These are phyloP conservation scores for Agrostemma githago DNA, from an alignment of 148 eudicot species.

Conservation along the genomic window DNA sequence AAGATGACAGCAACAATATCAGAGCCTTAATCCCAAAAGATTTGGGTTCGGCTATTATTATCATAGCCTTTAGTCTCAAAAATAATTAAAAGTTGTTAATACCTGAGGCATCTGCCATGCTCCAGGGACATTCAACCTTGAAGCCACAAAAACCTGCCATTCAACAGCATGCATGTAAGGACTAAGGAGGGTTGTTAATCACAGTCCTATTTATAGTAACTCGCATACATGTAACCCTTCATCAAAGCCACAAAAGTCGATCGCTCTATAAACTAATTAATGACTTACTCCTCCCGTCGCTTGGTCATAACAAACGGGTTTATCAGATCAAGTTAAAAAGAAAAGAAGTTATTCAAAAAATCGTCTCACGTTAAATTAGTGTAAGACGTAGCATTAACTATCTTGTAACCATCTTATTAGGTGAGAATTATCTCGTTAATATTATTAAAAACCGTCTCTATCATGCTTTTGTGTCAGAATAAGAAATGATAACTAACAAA, in stretches of 20 bases:
- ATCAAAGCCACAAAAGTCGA: neutral
- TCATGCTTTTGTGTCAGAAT: too few relatives aligned
- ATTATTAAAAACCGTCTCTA: too few relatives aligned
- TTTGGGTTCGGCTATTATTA: too few relatives aligned
- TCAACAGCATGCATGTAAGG: neutral
- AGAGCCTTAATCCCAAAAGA: too few relatives aligned
- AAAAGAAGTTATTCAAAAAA: too few relatives aligned
- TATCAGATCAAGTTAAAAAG: neutral
- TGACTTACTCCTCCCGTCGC: neutral
- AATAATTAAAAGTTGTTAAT: neutral
- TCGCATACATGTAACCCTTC: neutral
- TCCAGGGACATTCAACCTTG: slow-evolving; percentile 96
- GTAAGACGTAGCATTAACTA: too few relatives aligned
- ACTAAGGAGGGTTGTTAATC: neutral
- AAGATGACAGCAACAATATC: neutral
- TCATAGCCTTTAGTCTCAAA: too few relatives aligned
- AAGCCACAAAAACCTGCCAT: slow-evolving; percentile 85
- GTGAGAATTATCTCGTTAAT: too few relatives aligned
- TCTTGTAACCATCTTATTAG: too few relatives aligned
- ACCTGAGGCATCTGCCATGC: slow-evolving; percentile 99
- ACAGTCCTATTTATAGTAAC: neutral
- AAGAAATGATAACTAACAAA: neutral
- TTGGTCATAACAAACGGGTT: neutral
- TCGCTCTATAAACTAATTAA: neutral
- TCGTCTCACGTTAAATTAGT: too few relatives aligned